A percentile compares a stretch with the other conserved stretches of the same genome.
Conservation (phyloP, 2,329 filamentous ascomycete genomes). For the Hypoxylon sp. region DNA sequence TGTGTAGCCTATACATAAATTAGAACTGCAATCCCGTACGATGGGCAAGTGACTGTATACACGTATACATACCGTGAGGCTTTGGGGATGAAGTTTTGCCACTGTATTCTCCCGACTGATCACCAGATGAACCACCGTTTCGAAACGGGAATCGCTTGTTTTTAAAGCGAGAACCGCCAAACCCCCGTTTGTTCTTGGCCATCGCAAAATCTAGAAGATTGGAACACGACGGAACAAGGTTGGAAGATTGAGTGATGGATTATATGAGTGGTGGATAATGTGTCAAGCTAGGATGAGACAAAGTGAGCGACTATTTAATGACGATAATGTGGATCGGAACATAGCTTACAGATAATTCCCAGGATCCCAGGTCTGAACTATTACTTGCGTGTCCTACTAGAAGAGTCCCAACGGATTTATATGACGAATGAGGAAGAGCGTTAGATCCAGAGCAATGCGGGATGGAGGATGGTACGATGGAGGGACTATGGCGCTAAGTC, state of each 20-base stretch:
- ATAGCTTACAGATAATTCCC: constrained; percentile 8
- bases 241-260: background rate
- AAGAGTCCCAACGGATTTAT: too few species aligned
- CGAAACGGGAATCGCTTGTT: constrained; percentile 32
- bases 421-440: background rate
- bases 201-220: constrained; percentile 26
- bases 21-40: constrained; percentile 7
- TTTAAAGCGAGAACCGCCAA: constrained; percentile 31
- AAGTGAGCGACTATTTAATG: constrained; percentile 29
- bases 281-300: constrained; percentile 20
- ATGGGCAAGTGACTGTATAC: background rate
- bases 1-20: constrained; percentile 51
- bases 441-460: background rate
- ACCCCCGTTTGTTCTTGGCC: constrained; percentile 42
- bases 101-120: constrained; percentile 24
- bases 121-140: constrained; percentile 20
- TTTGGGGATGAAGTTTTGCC: constrained; percentile 33
- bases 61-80: constrained; percentile 42
- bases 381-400: background rate
- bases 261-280: background rate
- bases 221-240: constrained; percentile 1
- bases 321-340: constrained; percentile 39
- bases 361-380: background rate
- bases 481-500: too few species aligned
- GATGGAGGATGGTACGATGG: too few species aligned